Conservation (phyloP, 2,329 filamentous ascomycete species). For the Cylindrodendrum hubeiense region DNA sequence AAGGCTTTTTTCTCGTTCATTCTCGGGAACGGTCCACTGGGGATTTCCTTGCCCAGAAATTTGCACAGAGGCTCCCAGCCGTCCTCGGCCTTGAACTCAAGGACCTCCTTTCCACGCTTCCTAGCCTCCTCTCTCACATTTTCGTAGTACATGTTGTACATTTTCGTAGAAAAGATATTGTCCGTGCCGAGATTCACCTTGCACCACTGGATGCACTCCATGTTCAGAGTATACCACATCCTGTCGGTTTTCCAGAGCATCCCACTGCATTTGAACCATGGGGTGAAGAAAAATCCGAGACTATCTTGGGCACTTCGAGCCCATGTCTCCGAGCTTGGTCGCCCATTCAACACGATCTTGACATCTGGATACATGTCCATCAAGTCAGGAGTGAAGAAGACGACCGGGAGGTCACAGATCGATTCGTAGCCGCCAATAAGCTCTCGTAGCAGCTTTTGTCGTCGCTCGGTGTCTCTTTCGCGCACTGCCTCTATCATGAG, state of each 20-base stretch:
- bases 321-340: conserved; percentile 44
- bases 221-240: conserved; percentile 43
- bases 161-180: conserved; percentile 3
- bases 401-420: conserved; percentile 47
- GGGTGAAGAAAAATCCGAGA: conserved; percentile 46
- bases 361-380: conserved; percentile 55
- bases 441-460: conserved; percentile 46
- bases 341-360: conserved; percentile 48
- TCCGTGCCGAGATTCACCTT: background rate
- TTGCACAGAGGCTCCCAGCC: conserved; percentile 59
- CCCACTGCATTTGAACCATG: conserved; percentile 40
- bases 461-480: conserved; percentile 42
- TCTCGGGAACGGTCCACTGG: conserved; percentile 27
- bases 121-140: conserved; percentile 45
- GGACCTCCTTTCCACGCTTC: conserved; percentile 43
- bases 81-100: conserved; percentile 48
- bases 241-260: conserved; percentile 46
- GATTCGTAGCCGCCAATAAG: conserved; percentile 48
- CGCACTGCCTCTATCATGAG: conserved; percentile 43
- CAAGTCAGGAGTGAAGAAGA: conserved; percentile 50
- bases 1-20: conserved; percentile 38
- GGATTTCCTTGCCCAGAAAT: conserved; percentile 44
- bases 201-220: conserved; percentile 3
- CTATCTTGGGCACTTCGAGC: conserved; percentile 40
- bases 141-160: conserved; percentile 34